Base-by-base conservation (phyloP, 23 red algal genomes). In the Gracilaria gracilis region DNA sequence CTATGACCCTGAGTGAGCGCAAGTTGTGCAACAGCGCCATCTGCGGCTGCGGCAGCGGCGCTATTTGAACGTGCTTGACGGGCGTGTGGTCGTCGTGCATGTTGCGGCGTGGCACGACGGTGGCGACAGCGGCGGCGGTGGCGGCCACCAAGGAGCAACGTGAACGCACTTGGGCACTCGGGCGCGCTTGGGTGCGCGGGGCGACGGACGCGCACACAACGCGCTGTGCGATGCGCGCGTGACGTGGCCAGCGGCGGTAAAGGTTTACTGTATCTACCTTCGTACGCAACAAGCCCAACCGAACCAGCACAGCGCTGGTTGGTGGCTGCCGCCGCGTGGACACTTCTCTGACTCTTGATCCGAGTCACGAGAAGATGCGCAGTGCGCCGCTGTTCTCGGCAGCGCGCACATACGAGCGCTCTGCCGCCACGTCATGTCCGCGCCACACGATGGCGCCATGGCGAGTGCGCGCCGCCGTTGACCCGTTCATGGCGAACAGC, bases 401-500 rank as follows among this genome's bases (percentile, higher is more conserved):
- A 11, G 35, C 44, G 31, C 61, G 82, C 4, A 85, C 21, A 7
- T 72, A 32, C 35, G 35, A 19, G 58, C 82, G 57, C 25, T 85
- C 82, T 2, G 82, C 57, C 11, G 42, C 14, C 19, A 85, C 55
- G 48, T 85, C 47, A 20, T 85, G 82, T 21, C 82, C 82, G 27
- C 61, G 32, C 82, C 82, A 85, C 34, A 85, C 82, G 9, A 9
- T 5, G 19, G 27, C 81, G 53, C 81, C 58, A 27, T 84, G 25
- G 8, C 19, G 48, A 39, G 14, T 35, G 24, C 25, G 9, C 5
- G 20, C 61, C 9, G 27, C 32, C 39, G 62, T 67, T 15, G 82
- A 71, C 6, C 82, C 82, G 48, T 85, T 85, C 37, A 85, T 49
- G 4, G 44, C 61, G 61, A 85, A 85, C 59, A 85, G 17, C 29